phyloP scores from a whole-genome alignment of 495 filamentous ascomycete species.

The Mytilinidion resinicola region DNA sequence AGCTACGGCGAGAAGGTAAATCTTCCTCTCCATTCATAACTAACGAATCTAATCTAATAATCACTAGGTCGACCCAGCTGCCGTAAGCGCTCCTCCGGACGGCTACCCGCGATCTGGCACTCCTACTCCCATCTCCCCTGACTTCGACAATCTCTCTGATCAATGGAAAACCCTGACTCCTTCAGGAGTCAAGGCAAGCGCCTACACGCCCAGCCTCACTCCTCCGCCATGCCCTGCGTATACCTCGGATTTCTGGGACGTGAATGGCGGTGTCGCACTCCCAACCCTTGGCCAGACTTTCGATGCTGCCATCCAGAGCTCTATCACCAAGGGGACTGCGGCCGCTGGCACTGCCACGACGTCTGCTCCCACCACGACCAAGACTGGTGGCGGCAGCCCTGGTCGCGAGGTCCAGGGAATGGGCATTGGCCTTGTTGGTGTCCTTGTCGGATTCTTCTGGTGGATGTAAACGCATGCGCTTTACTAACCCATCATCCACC shows the following conservation, averaged over 20 bases:
- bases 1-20: conserved; percentile 55
- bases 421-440: conserved; percentile 16
- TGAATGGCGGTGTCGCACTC: conserved; percentile 59
- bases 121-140: conserved; percentile 65
- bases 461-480: conserved; percentile 13
- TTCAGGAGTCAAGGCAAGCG: conserved; percentile 55
- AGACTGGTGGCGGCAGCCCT: conserved; percentile 15
- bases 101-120: conserved; percentile 66
- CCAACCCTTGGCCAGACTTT: conserved; percentile 58
- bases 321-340: neutral
- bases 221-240: conserved; percentile 66
- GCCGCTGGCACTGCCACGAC: neutral
- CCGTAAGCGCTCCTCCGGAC: conserved; percentile 48
- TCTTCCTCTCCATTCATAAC: too few relatives aligned
- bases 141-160: conserved; percentile 69
- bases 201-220: conserved; percentile 57
- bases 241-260: conserved; percentile 63
- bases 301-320: conserved; percentile 6
- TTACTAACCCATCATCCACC: too few relatives aligned
- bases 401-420: conserved; percentile 18
- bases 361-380: conserved; percentile 6
- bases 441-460: conserved; percentile 22
- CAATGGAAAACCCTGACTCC: conserved; percentile 71
- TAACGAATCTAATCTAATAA: too few relatives aligned
- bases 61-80: conserved; percentile 38